Base-by-base conservation (phyloP, 768 basidiomycete genomes). In the Mrakia gelida region DNA sequence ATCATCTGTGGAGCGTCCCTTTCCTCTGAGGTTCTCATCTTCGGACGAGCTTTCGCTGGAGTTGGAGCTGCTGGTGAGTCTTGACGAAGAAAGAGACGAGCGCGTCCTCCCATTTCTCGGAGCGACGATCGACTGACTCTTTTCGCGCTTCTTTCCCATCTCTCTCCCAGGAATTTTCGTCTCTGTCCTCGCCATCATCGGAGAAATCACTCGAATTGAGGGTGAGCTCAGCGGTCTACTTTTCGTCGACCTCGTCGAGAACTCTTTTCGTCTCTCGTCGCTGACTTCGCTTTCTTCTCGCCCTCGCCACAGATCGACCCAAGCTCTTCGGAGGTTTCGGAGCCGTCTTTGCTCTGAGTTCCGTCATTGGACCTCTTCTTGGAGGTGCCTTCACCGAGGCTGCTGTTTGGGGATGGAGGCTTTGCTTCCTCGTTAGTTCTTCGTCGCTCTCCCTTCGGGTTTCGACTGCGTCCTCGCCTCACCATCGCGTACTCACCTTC, bases 21-120 rank as follows among this genome's bases (percentile, higher is more conserved):
- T 0, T 32, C 38, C 1, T 32, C 16, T 3, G 52, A 78, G 10
- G 62, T 73, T 8, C 72, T 78, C 3, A 78, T 78, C 61, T 73
- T 73, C 28, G 77, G 77, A 63, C 82, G 88, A 26, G 87, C 87
- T 0, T 80, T 88, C 54, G 83, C 86, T 3, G 88, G 88, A 16
- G 77, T 87, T 3, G 88, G 87, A 2, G 87, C 86, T 0, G 85
- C 86, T 0, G 15, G n/a, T 62, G 49, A 75, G 41, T 30, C n/a
- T 75, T 28, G 1, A 32, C 74, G 54, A 73, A 10, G 30, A 54
- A 28, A 52, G 18, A 16, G 49, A 52, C 49, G 49, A 5, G 18
- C 45, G 7, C 45, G 45, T 45, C 15, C 45, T 52, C 49, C 16
- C 49, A 1, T 18, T 16, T 52, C 21, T 21, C 15, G 49, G 21